Evolutionary conservation across 139 green algal species (phyloP), one percentile per base, ranked within the genome.

Genomic region (Chlamydomonas incerta): DNA sequence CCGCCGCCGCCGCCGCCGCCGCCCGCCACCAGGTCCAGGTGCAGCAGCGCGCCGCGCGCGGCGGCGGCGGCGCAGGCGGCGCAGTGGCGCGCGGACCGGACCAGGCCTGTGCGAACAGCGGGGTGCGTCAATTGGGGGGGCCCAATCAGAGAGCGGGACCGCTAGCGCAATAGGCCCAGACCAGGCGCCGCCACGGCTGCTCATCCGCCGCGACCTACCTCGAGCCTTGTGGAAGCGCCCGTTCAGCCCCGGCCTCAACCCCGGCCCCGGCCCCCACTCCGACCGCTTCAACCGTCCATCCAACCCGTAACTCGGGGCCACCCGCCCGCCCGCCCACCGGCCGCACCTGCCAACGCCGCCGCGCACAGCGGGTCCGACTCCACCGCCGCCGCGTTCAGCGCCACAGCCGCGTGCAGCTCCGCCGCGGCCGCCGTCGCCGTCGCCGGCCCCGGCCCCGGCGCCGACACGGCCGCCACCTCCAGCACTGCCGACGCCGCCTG

Each of bases 321-420:
- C 13, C 15, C 13, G 13, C 15, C 52, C 52, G 11, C 13, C 52
- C 11, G 52, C 52, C 52, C 24, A 35, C 29, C 11, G 8, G 23
- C 34, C 79, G 1, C 80, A 85, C 80, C 80, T 28, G 80, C 66
- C 67, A 85, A 28, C 47, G 80, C 80, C 34, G 66, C 50, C 21
- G 47, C 50, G 37, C 66, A 77, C 41, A 68, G 8, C 20, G 80
- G 80, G 50, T 85, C 80, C 18, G 47, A 41, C 47, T 31, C 21
- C 34, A 85, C 24, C 80, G 67, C 67, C 31, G 8, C 80, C 80
- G 76, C 47, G 62, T 62, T 33, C 80, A 26, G 37, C 67, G 24
- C 0, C 47, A 70, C 67, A 10, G 2, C 11, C 31, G 24, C 31
- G 31, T 85, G 80, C 46, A 34, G 15, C 41, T 13, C 55, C 55